phyloP scores from a whole-genome alignment of 805 yeast species.

The Cyberlindnera maritima region DNA sequence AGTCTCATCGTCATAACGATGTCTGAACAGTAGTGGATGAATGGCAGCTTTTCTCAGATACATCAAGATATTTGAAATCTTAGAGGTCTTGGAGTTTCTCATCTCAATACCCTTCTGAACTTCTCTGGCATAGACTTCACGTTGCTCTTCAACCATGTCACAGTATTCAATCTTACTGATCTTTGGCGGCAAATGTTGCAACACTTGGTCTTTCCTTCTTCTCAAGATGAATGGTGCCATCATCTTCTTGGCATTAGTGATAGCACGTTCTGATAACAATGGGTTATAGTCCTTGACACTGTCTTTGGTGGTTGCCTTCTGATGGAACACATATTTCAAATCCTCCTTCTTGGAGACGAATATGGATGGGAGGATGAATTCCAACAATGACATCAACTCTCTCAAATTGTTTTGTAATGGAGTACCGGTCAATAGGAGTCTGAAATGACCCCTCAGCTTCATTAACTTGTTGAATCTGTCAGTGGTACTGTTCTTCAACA shows the following conservation, averaged over 20 bases:
- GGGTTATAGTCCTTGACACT: conserved; percentile 61
- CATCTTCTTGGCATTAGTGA: conserved; percentile 91
- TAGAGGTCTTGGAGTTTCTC: conserved; percentile 26
- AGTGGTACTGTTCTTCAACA: conserved; percentile 84
- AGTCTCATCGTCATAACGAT: conserved; percentile 51
- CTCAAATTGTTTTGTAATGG: conserved; percentile 92
- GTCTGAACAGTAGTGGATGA: conserved; percentile 85
- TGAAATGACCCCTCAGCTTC: conserved; percentile 78
- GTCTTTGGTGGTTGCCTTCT: conserved; percentile 70
- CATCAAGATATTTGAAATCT: conserved; percentile 77
- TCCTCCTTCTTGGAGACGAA: conserved; percentile 83
- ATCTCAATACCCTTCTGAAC: conserved; percentile 40
- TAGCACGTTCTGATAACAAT: conserved; percentile 84
- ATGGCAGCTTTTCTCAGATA: conserved; percentile 85
- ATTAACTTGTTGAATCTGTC: conserved; percentile 87
- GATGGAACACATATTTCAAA: conserved; percentile 78
- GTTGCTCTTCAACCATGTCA: conserved; percentile 54
- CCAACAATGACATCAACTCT: conserved; percentile 85
- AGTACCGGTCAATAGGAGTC: conserved; percentile 91
- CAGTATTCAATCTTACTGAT: conserved; percentile 63
- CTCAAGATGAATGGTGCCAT: conserved; percentile 97
- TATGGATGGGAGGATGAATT: conserved; percentile 83
- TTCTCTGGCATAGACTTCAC: conserved; percentile 57
- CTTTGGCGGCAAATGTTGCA: conserved; percentile 84
- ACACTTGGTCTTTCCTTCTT: conserved; percentile 88